Base-by-base conservation (phyloP, 176 grass and related monocot species). In the Eremochloa ophiuroides region DNA sequence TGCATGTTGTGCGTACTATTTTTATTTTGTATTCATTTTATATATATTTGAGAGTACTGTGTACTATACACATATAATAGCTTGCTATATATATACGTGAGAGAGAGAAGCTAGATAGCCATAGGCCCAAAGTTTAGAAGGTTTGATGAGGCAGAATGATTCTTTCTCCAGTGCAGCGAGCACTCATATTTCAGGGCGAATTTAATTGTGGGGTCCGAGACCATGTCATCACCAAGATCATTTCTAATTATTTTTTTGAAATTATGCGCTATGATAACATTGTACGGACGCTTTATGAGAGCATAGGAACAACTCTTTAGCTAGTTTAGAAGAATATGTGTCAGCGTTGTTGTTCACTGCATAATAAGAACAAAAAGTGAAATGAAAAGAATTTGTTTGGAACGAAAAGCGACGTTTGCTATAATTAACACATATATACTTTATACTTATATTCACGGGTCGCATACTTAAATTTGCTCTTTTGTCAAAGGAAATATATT, bases 261-360 rank as follows among this genome's bases (percentile, higher is more conserved):
- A 82, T 78, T 85, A 82, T 85, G 83, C 44, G 66, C 42, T 14
- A 89, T 89, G 73, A 85, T 85, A 85, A 23, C 73, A 82, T 77
- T 56, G 83, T 85, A 85, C 34, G 34, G 1, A 35, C 34, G 34
- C 34, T 35, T 35, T 35, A 35, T 35, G 34, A 35, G 34, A n/a
- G n/a, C n/a, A 35, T 35, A 35, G 34, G 34, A 35, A 35, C 34
- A 35, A 35, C 34, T 35, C 34, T n/a, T n/a, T n/a, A n/a, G n/a
- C n/a, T n/a, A n/a, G n/a, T n/a, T n/a, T n/a, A n/a, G n/a, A n/a
- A n/a, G n/a, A n/a, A n/a, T n/a, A n/a, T n/a, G n/a, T n/a, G n/a
- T n/a, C n/a, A n/a, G n/a, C n/a, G n/a, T n/a, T n/a, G n/a, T n/a
- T n/a, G n/a, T n/a, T n/a, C n/a, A n/a, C n/a, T n/a, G n/a, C n/a